These are phyloP conservation scores for Cordyceps fumosorosea DNA, from an alignment of 2,329 filamentous ascomycete species.

Conservation along the genomic window DNA sequence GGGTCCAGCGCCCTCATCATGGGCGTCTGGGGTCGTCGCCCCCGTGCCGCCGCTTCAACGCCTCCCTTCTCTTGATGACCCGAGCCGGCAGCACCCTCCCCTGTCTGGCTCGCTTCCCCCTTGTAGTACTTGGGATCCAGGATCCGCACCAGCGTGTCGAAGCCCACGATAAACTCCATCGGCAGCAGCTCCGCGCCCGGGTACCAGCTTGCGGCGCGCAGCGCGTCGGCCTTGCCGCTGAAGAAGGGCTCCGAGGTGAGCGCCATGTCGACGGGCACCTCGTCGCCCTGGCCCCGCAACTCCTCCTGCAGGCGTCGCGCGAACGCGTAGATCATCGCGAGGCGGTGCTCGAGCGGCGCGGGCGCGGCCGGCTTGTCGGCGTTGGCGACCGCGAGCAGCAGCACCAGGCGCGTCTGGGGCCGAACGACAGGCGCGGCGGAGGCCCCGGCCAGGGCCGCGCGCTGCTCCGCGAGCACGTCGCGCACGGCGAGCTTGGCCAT, in stretches of 20 bases:
- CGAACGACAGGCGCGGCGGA: neutral
- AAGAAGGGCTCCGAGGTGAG: slow-evolving; percentile 70
- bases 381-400: slow-evolving; percentile 57
- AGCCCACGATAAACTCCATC: slow-evolving; percentile 67
- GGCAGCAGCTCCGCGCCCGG: slow-evolving; percentile 23
- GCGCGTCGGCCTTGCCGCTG: slow-evolving; percentile 59
- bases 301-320: slow-evolving; percentile 44
- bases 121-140: slow-evolving; percentile 67
- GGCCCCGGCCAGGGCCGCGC: slow-evolving; percentile 1
- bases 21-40: slow-evolving; percentile 1
- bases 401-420: slow-evolving; percentile 38
- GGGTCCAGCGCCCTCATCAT: slow-evolving; percentile 52
- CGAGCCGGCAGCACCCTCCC: neutral
- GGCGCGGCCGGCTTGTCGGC: slow-evolving; percentile 62
- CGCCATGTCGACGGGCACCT: slow-evolving; percentile 52
- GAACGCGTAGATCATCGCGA: slow-evolving; percentile 67
- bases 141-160: slow-evolving; percentile 64
- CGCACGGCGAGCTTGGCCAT: slow-evolving; percentile 47
- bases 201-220: slow-evolving; percentile 43
- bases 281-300: slow-evolving; percentile 10
- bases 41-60: neutral
- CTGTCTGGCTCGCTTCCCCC: neutral
- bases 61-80: neutral
- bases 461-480: slow-evolving; percentile 7
- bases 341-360: slow-evolving; percentile 58